Evolutionary conservation across 495 filamentous ascomycete genomes (phyloP), one percentile per base, ranked within the genome.

Genomic region (Tetracladium marchalianum): DNA sequence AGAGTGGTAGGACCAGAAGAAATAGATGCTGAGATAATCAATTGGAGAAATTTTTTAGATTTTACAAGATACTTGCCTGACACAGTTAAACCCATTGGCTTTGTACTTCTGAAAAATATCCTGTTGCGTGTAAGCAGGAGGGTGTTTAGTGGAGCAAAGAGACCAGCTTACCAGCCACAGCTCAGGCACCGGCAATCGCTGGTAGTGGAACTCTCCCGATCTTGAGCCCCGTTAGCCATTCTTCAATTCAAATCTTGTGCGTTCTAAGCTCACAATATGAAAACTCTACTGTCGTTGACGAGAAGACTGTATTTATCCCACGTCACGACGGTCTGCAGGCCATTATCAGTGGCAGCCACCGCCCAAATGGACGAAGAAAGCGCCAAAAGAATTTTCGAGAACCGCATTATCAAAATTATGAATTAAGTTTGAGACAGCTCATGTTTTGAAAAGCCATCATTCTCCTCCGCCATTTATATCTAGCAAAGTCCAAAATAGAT

Each of bases 21-120:
- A 73, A 48, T 76, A 76, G 12, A 77, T 64, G 59, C 53, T 52
- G 22, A 18, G 18, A 31, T 4, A 34, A n/a, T 50, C 11, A 51
- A 41, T 16, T 9, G 35, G 15, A 3, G 5, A n/a, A 11, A 8
- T 4, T 38, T 2, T 4, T 38, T 2, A 17, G 18, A 37, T 1
- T 5, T 31, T 27, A 18, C 13, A 31, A 46, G 54, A 50, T 46
- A 60, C 24, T 13, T 52, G 52, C 55, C 57, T 61, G 9, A 75
- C 62, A 17, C 75, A 68, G 54, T 77, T 79, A 48, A 64, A 75
- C 0, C 77, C 77, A 45, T 68, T 72, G 4, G 77, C 73, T 45
- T 68, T 65, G 41, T 78, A 62, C 50, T 81, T 81, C 51, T 81
- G 67, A 19, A 81, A 71, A 33, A 80, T 67, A 56, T 81, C 77